Conservation (phyloP, 2,329 filamentous ascomycete species). For the Pezicula neosporulosa region DNA sequence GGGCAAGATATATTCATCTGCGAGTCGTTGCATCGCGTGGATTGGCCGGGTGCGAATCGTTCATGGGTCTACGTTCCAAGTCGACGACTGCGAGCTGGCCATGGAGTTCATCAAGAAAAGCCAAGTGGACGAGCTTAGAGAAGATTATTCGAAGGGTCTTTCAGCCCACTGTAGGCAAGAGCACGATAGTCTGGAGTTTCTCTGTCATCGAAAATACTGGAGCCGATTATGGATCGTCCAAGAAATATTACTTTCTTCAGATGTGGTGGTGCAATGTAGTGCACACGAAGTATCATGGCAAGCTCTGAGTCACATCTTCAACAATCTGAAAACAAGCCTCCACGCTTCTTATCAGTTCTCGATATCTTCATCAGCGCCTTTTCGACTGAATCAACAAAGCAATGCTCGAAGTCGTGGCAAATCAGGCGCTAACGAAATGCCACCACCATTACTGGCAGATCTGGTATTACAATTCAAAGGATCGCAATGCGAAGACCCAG, state of each 20-base stretch:
- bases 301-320: neutral
- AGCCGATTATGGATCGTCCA: neutral
- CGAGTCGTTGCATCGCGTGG: neutral
- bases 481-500: neutral
- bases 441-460: neutral
- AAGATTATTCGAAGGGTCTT: neutral
- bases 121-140: neutral
- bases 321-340: neutral
- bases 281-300: neutral
- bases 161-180: neutral
- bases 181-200: neutral
- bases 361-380: neutral
- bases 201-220: neutral
- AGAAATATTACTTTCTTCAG: neutral
- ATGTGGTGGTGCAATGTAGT: neutral
- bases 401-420: neutral
- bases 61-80: neutral
- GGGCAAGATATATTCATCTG: constrained; percentile 11
- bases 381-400: neutral
- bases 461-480: neutral
- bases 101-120: neutral
- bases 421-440: neutral
- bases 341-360: neutral
- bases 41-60: neutral
- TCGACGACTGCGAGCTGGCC: neutral